These are phyloP conservation scores for Spergularia marina DNA, from an alignment of 148 eudicot genomes.

Conservation along the genomic window DNA sequence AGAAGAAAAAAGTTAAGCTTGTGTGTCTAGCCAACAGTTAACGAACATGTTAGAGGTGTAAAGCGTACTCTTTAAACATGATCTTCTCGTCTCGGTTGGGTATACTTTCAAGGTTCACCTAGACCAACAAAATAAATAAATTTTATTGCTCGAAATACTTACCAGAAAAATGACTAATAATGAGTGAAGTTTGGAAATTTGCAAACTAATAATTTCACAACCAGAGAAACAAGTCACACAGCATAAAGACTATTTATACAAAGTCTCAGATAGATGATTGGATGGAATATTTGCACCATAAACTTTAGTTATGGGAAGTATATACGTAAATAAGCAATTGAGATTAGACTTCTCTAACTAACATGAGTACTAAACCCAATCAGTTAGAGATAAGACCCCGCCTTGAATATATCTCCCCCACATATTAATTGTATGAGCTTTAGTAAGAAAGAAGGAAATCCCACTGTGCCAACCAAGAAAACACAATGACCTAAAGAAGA, in stretches of 20 bases:
- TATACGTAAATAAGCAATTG: no score
- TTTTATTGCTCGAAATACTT: not conserved
- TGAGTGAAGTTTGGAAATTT: not conserved
- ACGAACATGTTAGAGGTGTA: not conserved
- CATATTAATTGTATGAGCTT: not conserved
- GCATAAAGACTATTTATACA: not conserved
- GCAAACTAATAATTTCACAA: not conserved
- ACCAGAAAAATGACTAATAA: not conserved
- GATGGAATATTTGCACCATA: not conserved
- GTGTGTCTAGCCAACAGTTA: not conserved
- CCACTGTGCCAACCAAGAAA: not conserved
- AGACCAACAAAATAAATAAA: conserved; percentile 1
- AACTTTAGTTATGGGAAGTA: not conserved
- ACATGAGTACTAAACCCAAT: not conserved
- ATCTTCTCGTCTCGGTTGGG: conserved; percentile 96
- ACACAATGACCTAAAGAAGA: not conserved
- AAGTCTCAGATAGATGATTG: not conserved
- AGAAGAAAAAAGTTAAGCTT: not conserved
- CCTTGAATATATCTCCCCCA: not conserved
- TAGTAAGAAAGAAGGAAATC: not conserved
- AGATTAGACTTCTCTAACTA: not conserved
- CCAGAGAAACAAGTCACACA: not conserved
- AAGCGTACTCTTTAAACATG: conserved; percentile 85
- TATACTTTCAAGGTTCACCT: conserved; percentile 95
- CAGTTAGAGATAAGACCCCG: not conserved